Evolutionary conservation across 2,329 filamentous ascomycete species (phyloP).

Genomic region (Xylariaceae sp.): DNA sequence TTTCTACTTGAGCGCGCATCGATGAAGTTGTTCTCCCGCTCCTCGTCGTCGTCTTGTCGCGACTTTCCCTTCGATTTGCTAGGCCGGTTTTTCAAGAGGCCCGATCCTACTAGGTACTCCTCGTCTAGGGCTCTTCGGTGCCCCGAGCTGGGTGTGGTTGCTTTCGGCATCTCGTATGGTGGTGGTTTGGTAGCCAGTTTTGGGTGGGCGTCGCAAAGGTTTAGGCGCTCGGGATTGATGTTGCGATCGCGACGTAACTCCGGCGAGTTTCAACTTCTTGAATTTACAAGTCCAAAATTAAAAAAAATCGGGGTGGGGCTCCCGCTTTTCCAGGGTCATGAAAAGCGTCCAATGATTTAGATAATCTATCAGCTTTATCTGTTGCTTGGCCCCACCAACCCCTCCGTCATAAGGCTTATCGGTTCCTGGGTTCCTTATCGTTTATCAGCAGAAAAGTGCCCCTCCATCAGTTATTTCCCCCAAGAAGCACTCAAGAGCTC

Average conservation of each 20-base stretch:
- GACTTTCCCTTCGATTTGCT: constrained; percentile 61
- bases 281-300: constrained; percentile 13
- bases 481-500: not conserved
- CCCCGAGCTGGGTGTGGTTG: constrained; percentile 51
- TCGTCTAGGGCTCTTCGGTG: constrained; percentile 70
- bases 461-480: constrained; percentile 13
- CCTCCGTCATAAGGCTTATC: constrained; percentile 15
- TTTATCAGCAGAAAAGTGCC: constrained; percentile 11
- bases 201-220: not conserved
- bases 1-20: constrained; percentile 83
- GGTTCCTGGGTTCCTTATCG: constrained; percentile 13
- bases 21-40: constrained; percentile 66
- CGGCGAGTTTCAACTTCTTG: not conserved
- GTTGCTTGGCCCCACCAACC: constrained; percentile 9
- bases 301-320: constrained; percentile 17
- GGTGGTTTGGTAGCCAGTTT: not conserved
- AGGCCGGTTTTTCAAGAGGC: constrained; percentile 62
- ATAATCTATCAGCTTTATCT: not conserved
- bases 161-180: constrained; percentile 67
- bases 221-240: not conserved
- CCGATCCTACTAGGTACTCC: constrained; percentile 64
- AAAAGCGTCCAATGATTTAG: constrained; percentile 3
- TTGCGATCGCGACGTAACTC: not conserved
- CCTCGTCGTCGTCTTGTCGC: constrained; percentile 58
- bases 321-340: not conserved